A percentile compares a stretch with the other conserved stretches of the same genome.
phyloP scores from a whole-genome alignment of 495 filamentous ascomycete species.

The Xylaria acuta region DNA sequence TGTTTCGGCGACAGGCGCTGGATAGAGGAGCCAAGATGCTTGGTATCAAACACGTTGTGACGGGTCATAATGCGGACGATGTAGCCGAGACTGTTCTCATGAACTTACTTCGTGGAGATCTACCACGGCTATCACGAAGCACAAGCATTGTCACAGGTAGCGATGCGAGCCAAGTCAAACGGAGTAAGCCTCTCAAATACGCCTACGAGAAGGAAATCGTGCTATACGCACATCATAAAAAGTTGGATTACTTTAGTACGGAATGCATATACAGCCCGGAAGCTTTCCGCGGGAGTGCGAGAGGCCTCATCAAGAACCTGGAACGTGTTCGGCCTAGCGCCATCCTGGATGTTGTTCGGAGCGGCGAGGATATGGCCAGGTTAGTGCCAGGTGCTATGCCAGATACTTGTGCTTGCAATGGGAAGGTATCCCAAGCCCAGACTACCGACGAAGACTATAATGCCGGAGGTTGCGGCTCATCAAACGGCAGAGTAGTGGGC shows the following conservation, averaged over 20 bases:
- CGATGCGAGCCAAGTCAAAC: constrained; percentile 75
- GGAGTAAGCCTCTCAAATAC: constrained; percentile 96
- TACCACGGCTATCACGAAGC: constrained; percentile 83
- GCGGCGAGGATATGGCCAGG: constrained; percentile 93
- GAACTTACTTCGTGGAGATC: constrained; percentile 91
- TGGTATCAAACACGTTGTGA: constrained; percentile 92
- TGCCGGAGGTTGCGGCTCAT: constrained; percentile 75
- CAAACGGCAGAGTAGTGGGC: constrained; percentile 70
- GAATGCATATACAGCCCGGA: constrained; percentile 99
- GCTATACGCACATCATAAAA: constrained; percentile 93
- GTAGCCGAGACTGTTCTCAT: constrained; percentile 98
- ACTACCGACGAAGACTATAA: constrained; percentile 63
- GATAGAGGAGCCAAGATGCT: constrained; percentile 89
- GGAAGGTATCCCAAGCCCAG: constrained; percentile 31
- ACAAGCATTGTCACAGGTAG: constrained; percentile 92
- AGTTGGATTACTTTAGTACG: constrained; percentile 96
- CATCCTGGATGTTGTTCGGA: constrained; percentile 91
- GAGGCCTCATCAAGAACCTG: constrained; percentile 90
- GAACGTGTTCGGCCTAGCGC: constrained; percentile 92
- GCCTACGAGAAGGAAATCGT: constrained; percentile 99
- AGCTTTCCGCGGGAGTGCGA: constrained; percentile 93
- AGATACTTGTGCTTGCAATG: constrained; percentile 47
- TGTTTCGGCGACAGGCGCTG: constrained; percentile 92
- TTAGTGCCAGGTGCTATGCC: constrained; percentile 69
- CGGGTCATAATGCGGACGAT: constrained; percentile 97